A percentile compares a stretch with the other conserved stretches of the same genome.
Conservation (phyloP, 2,329 filamentous ascomycete species). For the Neofusicoccum sp. region DNA sequence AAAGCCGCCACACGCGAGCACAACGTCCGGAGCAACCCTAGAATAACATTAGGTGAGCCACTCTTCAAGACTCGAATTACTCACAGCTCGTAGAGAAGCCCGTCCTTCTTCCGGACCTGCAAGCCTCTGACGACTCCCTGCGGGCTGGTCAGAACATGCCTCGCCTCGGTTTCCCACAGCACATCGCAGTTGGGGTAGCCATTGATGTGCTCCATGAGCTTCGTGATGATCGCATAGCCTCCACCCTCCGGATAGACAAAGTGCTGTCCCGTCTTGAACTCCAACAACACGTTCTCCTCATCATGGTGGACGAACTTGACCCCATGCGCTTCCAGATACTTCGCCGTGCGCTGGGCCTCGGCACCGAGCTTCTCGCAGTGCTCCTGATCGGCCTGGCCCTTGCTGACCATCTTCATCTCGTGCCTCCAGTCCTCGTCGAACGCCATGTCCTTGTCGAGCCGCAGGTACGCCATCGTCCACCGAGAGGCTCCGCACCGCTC, state of each 20-base stretch:
- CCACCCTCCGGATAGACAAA: constrained; percentile 43
- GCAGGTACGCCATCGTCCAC: constrained; percentile 44
- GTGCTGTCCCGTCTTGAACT: constrained; percentile 42
- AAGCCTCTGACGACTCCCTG: constrained; percentile 37
- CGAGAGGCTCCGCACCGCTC: constrained; percentile 42
- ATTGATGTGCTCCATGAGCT: constrained; percentile 38
- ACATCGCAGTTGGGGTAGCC: constrained; percentile 35
- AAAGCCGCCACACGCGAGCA: constrained; percentile 42
- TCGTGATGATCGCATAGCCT: constrained; percentile 39
- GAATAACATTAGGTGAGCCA: neutral
- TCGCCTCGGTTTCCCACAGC: constrained; percentile 39
- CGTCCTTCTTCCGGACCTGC: constrained; percentile 40
- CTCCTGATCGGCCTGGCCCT: constrained; percentile 39
- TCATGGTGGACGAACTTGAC: constrained; percentile 39
- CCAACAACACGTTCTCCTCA: constrained; percentile 41
- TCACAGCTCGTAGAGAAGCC: constrained; percentile 32
- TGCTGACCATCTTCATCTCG: constrained; percentile 37
- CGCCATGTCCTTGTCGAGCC: constrained; percentile 38
- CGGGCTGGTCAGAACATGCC: constrained; percentile 34
- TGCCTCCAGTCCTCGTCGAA: constrained; percentile 37
- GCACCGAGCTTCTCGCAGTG: constrained; percentile 41
- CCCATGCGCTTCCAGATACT: constrained; percentile 38
- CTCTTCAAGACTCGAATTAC: neutral
- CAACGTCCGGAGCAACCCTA: constrained; percentile 31
- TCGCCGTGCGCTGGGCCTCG: constrained; percentile 38